Base-by-base conservation (phyloP, 2,329 filamentous ascomycete species). In the Verticillium nonalfalfae region DNA sequence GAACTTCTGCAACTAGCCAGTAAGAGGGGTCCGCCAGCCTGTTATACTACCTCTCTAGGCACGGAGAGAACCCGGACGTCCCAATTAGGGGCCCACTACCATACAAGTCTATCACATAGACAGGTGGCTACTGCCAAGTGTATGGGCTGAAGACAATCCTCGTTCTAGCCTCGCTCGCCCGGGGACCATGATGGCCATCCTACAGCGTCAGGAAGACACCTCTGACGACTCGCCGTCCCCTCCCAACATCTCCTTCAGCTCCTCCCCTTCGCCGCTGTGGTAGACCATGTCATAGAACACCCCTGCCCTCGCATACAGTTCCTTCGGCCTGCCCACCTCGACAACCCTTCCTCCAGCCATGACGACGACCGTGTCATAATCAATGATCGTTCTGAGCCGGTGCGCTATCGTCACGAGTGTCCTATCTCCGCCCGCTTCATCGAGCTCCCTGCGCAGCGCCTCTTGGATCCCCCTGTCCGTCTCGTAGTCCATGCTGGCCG, bases 381-480 rank as follows among this genome's bases (percentile, higher is more conserved):
- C 83, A 61, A 85, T 80, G 59, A 87, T 85, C 0, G 84, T 86
- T 52, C 80, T 74, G 57, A 86, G 71, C 4, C 83, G 78, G 69
- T 86, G 84, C 7, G 82, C 83, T 64, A 86, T 84, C 2, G 83
- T 84, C 21, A 86, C 78, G 4, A 86, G 74, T 10, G 84, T 86
- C 31, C 81, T 75, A 33, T 78, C 78, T 11, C 75, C 71, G 5
- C 74, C 76, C 0, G 73, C 71, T 54, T 73, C 74, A 59, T 76
- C 74, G 34, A 86, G 76, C 64, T 83, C 82, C 9, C 74, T 70
- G 15, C 82, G 75, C 36, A 86, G 69, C 1, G 84, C 78, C n/a
- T 72, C 72, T 70, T 86, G 83, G 60, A 86, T 84, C 2, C 79
- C 80, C 38, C 76, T 74, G 62, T 86, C 83, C 33, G 83, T 85